A percentile compares a stretch with the other conserved stretches of the same genome.
These are phyloP conservation scores for Picochlorum sp. DNA, from an alignment of 139 green algal species.

Conservation along the genomic window DNA sequence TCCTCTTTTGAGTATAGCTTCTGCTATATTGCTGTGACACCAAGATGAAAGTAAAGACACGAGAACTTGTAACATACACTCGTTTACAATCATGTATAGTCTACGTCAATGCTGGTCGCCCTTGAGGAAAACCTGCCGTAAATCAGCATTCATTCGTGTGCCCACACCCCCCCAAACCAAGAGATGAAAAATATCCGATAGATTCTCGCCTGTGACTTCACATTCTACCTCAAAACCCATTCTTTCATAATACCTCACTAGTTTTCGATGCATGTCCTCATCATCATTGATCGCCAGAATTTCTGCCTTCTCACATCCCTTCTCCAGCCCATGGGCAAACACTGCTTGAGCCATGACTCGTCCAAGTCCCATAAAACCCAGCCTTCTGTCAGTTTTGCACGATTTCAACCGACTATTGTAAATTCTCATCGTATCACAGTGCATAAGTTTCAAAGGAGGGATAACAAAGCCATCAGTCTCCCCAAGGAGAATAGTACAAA, in stretches of 20 bases:
- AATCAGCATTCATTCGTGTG: conserved; percentile 69
- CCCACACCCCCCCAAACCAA: conserved; percentile 75
- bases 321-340: conserved; percentile 44
- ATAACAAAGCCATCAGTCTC: conserved; percentile 57
- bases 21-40: no score
- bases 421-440: conserved; percentile 72
- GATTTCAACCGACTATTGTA: conserved; percentile 37
- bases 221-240: conserved; percentile 47
- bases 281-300: conserved; percentile 80
- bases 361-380: conserved; percentile 50
- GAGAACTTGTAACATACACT: no score
- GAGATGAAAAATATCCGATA: conserved; percentile 41
- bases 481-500: conserved; percentile 29
- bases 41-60: no score
- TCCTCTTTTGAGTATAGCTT: no score
- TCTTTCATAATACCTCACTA: conserved; percentile 54
- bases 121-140: conserved; percentile 5
- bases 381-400: conserved; percentile 26
- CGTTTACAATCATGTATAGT: no score
- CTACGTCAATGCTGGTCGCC: no score
- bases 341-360: conserved; percentile 55
- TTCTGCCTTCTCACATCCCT: conserved; percentile 57
- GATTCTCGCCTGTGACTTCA: conserved; percentile 34
- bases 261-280: conserved; percentile 33
- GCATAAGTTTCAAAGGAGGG: conserved; percentile 51